Conservation (phyloP, 306 rosid genomes). For the Vigna mungo region DNA sequence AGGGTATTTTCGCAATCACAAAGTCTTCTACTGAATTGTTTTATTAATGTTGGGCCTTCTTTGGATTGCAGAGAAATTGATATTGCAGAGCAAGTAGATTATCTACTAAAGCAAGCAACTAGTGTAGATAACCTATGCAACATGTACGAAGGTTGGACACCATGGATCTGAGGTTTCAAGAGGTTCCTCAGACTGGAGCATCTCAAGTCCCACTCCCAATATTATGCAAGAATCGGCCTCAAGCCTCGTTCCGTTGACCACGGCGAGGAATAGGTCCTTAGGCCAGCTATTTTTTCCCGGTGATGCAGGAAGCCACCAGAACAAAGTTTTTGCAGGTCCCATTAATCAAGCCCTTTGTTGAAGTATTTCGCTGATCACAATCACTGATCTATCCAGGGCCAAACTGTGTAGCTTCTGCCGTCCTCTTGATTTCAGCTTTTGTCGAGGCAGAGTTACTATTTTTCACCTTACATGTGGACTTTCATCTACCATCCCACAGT, state of each 20-base stretch:
- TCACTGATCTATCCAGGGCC: slow-evolving; percentile 28
- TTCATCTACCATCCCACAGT: slow-evolving; percentile 27
- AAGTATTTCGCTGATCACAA: slow-evolving; percentile 37
- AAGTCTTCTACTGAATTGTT: slow-evolving; percentile 30
- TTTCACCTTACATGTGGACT: slow-evolving; percentile 37
- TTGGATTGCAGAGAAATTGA: slow-evolving; percentile 75
- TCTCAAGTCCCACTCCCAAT: slow-evolving; percentile 38
- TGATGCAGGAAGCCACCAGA: slow-evolving; percentile 21
- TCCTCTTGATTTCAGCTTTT: slow-evolving; percentile 39
- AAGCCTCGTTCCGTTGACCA: slow-evolving; percentile 37
- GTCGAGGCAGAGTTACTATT: slow-evolving; percentile 41
- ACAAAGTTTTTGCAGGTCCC: slow-evolving; percentile 38
- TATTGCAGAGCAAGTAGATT: slow-evolving; percentile 87
- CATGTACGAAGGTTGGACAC: slow-evolving; percentile 99
- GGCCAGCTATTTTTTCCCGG: slow-evolving; percentile 34
- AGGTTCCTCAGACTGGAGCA: slow-evolving; percentile 45
- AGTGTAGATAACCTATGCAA: slow-evolving; percentile 93
- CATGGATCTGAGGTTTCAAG: slow-evolving; percentile 85
- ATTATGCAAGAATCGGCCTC: slow-evolving; percentile 38
- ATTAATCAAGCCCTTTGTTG: slow-evolving; percentile 39
- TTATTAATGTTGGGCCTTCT: slow-evolving; percentile 36
- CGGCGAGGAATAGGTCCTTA: slow-evolving; percentile 36
- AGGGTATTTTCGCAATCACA: slow-evolving; percentile 47
- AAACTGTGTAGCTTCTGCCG: slow-evolving; percentile 43
- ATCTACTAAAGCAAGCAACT: slow-evolving; percentile 92